These are phyloP conservation scores for Haberlea rhodopensis DNA, from an alignment of 257 asterid genomes.

Conservation along the genomic window DNA sequence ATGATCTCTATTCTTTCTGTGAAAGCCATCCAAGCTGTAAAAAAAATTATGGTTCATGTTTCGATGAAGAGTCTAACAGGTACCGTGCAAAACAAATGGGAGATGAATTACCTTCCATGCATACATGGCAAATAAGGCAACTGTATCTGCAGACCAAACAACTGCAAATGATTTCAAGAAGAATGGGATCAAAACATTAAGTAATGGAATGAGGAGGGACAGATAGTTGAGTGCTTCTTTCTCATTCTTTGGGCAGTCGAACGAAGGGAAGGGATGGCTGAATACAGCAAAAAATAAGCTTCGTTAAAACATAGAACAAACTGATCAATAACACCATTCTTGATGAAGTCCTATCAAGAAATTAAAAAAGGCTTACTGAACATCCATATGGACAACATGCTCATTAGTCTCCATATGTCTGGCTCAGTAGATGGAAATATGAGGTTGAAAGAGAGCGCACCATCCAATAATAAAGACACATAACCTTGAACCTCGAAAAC, in stretches of 20 bases:
- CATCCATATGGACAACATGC: conserved; percentile 99
- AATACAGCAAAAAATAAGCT: conserved; percentile 23
- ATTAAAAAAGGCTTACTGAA: conserved; percentile 64
- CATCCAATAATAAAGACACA: conserved; percentile 70
- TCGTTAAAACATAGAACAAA: not conserved
- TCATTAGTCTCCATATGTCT: conserved; percentile 92
- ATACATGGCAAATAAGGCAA: conserved; percentile 81
- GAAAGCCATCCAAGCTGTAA: conserved; percentile 50
- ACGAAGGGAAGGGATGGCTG: conserved; percentile 96
- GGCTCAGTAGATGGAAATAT: conserved; percentile 88
- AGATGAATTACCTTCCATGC: conserved; percentile 80
- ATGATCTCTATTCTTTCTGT: conserved; percentile 33
- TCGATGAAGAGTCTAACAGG: conserved; percentile 11
- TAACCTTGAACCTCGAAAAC: conserved; percentile 92
- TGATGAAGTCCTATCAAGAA: not conserved
- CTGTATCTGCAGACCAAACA: conserved; percentile 87
- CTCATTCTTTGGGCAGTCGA: conserved; percentile 98
- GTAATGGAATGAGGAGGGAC: conserved; percentile 69
- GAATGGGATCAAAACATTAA: conserved; percentile 76
- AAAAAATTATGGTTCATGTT: not conserved
- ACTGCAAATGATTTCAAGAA: conserved; percentile 92
- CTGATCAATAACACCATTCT: not conserved
- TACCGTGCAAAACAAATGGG: not conserved
- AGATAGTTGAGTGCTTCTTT: conserved; percentile 95
- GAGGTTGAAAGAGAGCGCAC: conserved; percentile 87